Evolutionary conservation across 208 protist species (phyloP).

Genomic region (Trypanosoma brucei): DNA sequence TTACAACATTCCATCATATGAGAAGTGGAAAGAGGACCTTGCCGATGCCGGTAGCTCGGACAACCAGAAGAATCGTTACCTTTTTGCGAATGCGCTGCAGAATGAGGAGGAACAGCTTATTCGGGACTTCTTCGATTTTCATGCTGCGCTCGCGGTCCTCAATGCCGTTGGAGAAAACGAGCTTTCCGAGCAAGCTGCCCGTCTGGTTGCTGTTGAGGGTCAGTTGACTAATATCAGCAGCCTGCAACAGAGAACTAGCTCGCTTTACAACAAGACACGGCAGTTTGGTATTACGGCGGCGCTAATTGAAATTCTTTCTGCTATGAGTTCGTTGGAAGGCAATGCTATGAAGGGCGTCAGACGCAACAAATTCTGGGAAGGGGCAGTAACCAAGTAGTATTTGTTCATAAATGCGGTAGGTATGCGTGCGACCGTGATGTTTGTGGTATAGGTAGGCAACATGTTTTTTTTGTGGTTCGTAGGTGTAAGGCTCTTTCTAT

Average conservation of each 20-base stretch:
- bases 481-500: slow-evolving; percentile 1
- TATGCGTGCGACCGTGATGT: background rate
- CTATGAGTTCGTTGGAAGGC: slow-evolving; percentile 88
- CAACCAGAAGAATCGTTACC: slow-evolving; percentile 82
- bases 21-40: slow-evolving; percentile 78
- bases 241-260: slow-evolving; percentile 81
- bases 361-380: slow-evolving; percentile 85
- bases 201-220: slow-evolving; percentile 83
- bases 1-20: slow-evolving; percentile 82
- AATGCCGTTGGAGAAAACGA: slow-evolving; percentile 88
- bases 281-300: slow-evolving; percentile 87
- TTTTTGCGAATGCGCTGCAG: slow-evolving; percentile 81
- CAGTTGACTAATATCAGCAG: slow-evolving; percentile 87
- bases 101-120: slow-evolving; percentile 84
- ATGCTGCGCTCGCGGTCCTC: slow-evolving; percentile 73
- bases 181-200: slow-evolving; percentile 88
- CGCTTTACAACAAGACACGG: slow-evolving; percentile 89
- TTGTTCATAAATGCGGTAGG: background rate
- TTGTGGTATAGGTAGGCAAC: slow-evolving; percentile 14
- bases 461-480: background rate
- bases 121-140: slow-evolving; percentile 89
- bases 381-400: slow-evolving; percentile 44
- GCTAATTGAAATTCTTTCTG: slow-evolving; percentile 88
- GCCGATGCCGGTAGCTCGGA: slow-evolving; percentile 70
- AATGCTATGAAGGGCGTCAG: slow-evolving; percentile 73